Conservation (phyloP, 495 filamentous ascomycete species). For the Lophiotrema nucula region DNA sequence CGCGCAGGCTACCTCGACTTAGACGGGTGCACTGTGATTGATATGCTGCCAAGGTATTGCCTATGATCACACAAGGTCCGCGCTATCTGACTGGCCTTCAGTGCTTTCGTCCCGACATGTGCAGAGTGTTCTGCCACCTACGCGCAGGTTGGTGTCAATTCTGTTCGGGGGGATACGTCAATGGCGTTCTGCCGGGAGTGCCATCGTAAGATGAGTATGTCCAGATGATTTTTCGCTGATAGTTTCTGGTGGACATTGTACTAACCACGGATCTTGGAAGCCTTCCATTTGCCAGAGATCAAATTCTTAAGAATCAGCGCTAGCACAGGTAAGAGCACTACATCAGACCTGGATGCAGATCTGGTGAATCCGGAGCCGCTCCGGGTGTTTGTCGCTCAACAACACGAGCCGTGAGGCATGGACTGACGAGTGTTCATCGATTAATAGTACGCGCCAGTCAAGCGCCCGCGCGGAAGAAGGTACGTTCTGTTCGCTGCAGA, state of each 20-base stretch:
- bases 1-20: slow-evolving; percentile 83
- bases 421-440: neutral
- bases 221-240: too few species aligned
- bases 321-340: slow-evolving; percentile 50
- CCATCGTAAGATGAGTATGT: slow-evolving; percentile 73
- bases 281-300: slow-evolving; percentile 74
- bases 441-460: slow-evolving; percentile 36
- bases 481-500: slow-evolving; percentile 30
- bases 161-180: slow-evolving; percentile 72
- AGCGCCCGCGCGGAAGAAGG: slow-evolving; percentile 54
- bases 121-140: slow-evolving; percentile 71
- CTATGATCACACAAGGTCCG: slow-evolving; percentile 40
- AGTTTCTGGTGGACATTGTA: too few species aligned
- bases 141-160: slow-evolving; percentile 60
- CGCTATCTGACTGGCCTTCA: neutral
- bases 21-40: slow-evolving; percentile 71
- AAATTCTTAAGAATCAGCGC: slow-evolving; percentile 73
- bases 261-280: slow-evolving; percentile 12
- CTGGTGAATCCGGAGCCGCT: too few species aligned
- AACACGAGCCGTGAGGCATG: neutral
- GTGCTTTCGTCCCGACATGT: slow-evolving; percentile 78
- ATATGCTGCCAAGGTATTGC: slow-evolving; percentile 66
- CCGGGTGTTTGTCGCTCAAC: too few species aligned
- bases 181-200: slow-evolving; percentile 80
- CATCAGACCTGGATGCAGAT: too few species aligned